Evolutionary conservation across 192 early-diverging fungal species (phyloP), one percentile per base, ranked within the genome.

Genomic region (Kickxella alabastrina): DNA sequence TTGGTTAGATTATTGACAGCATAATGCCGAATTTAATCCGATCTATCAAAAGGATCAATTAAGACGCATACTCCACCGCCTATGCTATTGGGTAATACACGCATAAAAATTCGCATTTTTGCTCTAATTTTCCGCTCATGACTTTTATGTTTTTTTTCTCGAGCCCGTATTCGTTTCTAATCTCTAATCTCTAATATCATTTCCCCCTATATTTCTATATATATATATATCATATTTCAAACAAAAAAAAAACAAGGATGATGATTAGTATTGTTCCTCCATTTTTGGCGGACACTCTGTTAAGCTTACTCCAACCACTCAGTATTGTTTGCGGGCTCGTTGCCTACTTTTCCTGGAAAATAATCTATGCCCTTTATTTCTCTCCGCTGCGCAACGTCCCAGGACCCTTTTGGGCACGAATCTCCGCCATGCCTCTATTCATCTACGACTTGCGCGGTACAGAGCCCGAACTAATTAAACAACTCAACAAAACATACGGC

Each of bases 391-490:
- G n/a, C n/a, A n/a, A n/a, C n/a, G n/a, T n/a, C n/a, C n/a, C n/a
- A n/a, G n/a, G n/a, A n/a, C n/a, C 68, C 2, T 58, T 71, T 35
- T 71, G 68, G 68, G 22, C 52, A 1, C 68, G 68, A 19, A 46
- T 71, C 22, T 64, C 61, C 39, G 32, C 34, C 15, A 41, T 71
- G 5, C 68, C 61, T 0, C 54, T 59, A 57, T 18, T 63, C 13
- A 32, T 53, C 22, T 41, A 59, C 43, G 60, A 71, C 31, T 18
- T 71, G 0, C 45, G 34, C 13, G 68, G 68, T 36, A 59, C 34
- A 17, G 68, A 59, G 37, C 63, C 44, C 13, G 70, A 73, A 17
- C 66, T 63, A 37, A 65, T 73, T 54, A 36, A 45, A 13, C 5
- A 45, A 14, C 49, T 62, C 45, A 43, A 42, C 17, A 34, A 47